phyloP scores from a whole-genome alignment of 129 eudicot species.

The Helichrysum umbraculigerum region DNA sequence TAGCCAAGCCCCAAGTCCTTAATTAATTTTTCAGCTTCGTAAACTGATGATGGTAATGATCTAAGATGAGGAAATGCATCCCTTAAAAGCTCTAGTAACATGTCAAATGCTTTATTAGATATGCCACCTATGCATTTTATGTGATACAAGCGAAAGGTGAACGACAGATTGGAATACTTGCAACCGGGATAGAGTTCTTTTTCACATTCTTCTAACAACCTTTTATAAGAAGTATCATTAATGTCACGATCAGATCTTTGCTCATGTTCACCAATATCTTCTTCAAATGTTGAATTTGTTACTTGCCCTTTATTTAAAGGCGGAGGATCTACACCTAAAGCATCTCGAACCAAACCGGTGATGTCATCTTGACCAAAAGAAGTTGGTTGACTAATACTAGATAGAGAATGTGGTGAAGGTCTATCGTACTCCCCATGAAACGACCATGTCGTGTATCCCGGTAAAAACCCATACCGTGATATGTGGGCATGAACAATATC shows the following conservation, averaged over 20 bases:
- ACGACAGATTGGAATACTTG: conserved; percentile 7
- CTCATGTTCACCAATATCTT: background rate
- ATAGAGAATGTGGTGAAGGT: background rate
- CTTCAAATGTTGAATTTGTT: background rate
- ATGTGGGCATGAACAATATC: background rate
- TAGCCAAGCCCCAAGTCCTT: too few relatives aligned
- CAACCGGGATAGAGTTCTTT: background rate
- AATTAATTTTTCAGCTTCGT: too few relatives aligned
- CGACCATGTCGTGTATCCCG: conserved; percentile 1
- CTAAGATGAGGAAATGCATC: too few relatives aligned
- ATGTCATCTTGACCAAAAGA: background rate
- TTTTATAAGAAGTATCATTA: background rate
- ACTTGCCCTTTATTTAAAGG: background rate
- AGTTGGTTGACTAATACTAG: conserved; percentile 11
- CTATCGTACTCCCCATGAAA: background rate
- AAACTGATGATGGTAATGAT: too few relatives aligned
- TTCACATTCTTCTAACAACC: background rate
- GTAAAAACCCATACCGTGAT: background rate
- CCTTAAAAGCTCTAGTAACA: background rate
- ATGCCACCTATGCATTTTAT: conserved; percentile 3
- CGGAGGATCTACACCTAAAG: background rate
- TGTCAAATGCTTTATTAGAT: background rate
- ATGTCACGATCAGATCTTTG: background rate
- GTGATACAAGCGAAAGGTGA: background rate
- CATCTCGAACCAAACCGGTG: background rate